Conservation (phyloP, 805 yeast species). For the Candida endomychidarum region DNA sequence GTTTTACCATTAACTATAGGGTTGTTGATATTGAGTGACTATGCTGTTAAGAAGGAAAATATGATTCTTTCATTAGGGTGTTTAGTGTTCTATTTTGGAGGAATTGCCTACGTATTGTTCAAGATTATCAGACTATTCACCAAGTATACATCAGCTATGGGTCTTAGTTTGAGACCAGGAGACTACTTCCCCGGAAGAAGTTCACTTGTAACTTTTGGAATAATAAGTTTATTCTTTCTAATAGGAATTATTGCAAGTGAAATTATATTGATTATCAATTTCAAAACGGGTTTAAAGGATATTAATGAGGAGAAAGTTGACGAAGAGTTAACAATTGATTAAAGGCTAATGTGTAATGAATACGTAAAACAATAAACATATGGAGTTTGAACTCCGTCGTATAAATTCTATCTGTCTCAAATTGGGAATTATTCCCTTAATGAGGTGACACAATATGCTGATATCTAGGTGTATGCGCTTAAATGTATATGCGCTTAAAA, state of each 20-base stretch:
- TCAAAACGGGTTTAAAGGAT: conserved; percentile 22
- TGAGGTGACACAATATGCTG: background rate
- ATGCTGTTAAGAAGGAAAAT: conserved; percentile 37
- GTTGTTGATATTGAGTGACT: conserved; percentile 35
- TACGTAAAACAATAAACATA: background rate
- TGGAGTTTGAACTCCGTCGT: too few species aligned
- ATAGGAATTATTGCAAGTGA: conserved; percentile 29
- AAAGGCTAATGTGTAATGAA: background rate
- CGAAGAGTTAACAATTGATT: background rate
- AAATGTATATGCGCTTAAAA: background rate
- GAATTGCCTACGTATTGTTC: conserved; percentile 47
- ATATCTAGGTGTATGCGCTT: background rate
- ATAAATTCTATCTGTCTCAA: too few species aligned
- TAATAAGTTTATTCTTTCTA: conserved; percentile 39
- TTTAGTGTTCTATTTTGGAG: conserved; percentile 34
- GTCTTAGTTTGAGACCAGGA: conserved; percentile 28
- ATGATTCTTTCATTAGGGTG: conserved; percentile 24
- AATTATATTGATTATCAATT: conserved; percentile 16
- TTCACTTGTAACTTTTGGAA: conserved; percentile 46
- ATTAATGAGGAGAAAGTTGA: conserved; percentile 5
- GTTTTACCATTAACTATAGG: conserved; percentile 46
- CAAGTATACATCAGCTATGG: conserved; percentile 37
- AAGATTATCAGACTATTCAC: conserved; percentile 47
- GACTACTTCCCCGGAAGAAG: conserved; percentile 45
- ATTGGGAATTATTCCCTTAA: too few species aligned